Evolutionary conservation across 441 rosid species (phyloP), one percentile per base, ranked within the genome.

Genomic region (Macaranga tanarius): DNA sequence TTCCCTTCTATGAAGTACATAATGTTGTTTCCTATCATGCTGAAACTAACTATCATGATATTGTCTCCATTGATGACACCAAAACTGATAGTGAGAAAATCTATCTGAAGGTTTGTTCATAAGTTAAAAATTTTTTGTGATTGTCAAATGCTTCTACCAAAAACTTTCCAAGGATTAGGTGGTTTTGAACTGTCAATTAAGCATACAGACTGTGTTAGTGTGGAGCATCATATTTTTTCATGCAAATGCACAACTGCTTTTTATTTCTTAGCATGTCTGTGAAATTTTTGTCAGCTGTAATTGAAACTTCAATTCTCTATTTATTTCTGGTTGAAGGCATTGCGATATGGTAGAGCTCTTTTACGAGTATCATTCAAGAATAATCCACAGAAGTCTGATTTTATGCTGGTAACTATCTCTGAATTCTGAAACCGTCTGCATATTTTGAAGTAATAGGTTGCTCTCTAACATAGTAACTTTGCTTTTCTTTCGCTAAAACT

Each of bases 321-420:
- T 59, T 28, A 67, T 75, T 82, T 83, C 62, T 75, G 70, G 79
- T 82, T 84, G 82, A 79, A 95, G 99, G 99, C 93, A 72, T 66
- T 83, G 72, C 88, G 78, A 69, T 86, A 85, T 42, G 99, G 99
- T 26, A 90, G 84, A 80, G 95, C 97, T 81, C 93, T 95, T 57
- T 77, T 95, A 51, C 87, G 89, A 77, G 89, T 87, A 61, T 90
- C 95, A 70, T 82, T 88, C 71, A 81, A 79, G 71, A 75, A 69
- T 69, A 80, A 56, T 76, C 84, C 80, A 54, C 80, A 58, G 77
- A 92, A 92, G 84, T 86, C 95, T 52, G 97, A 91, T 82, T 91
- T 91, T 80, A 50, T 90, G 48, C 80, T 95, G 92, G 99, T 95
- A 88, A 67, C 73, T 65, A 55, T 75, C 74, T 62, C 55, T 50